Evolutionary conservation across 2,329 filamentous ascomycete genomes (phyloP).

Genomic region (Decorospora gaudefroyi): DNA sequence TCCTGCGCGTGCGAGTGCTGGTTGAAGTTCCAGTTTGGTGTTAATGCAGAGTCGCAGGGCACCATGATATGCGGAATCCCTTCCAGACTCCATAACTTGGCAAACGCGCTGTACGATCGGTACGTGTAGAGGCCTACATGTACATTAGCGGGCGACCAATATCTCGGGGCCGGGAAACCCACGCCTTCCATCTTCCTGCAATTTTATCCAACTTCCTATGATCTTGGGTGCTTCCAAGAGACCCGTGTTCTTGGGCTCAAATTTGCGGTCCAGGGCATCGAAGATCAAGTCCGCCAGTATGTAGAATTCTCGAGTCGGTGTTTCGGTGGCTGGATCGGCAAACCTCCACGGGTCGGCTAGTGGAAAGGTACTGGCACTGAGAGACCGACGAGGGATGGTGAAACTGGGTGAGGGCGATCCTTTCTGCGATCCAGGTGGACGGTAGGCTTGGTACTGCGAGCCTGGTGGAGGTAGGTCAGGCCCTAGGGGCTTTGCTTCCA

Average conservation of each 20-base stretch:
- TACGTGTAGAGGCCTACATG: slow-evolving; percentile 35
- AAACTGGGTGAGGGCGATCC: slow-evolving; percentile 28
- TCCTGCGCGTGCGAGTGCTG: slow-evolving; percentile 31
- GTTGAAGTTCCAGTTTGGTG: slow-evolving; percentile 40
- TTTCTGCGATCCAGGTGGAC: slow-evolving; percentile 21
- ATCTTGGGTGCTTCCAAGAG: slow-evolving; percentile 43
- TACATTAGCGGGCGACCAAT: slow-evolving; percentile 1
- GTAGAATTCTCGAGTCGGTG: slow-evolving; percentile 45
- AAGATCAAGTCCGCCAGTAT: slow-evolving; percentile 44
- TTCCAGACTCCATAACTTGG: slow-evolving; percentile 41
- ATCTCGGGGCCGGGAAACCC: slow-evolving; percentile 11
- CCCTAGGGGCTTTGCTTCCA: slow-evolving; percentile 21
- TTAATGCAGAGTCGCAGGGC: slow-evolving; percentile 32
- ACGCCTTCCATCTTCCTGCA: slow-evolving; percentile 38
- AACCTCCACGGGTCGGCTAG: slow-evolving; percentile 45
- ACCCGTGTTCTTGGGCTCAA: slow-evolving; percentile 43
- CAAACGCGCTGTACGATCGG: slow-evolving; percentile 37
- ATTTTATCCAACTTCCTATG: slow-evolving; percentile 37
- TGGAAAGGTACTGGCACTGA: slow-evolving; percentile 35
- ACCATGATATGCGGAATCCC: slow-evolving; percentile 45
- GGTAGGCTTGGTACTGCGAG: slow-evolving; percentile 38
- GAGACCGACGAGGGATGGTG: slow-evolving; percentile 35
- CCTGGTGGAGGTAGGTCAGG: slow-evolving; percentile 9
- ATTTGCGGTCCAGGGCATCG: slow-evolving; percentile 41
- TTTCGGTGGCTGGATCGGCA: slow-evolving; percentile 38